phyloP scores from a whole-genome alignment of 2,329 filamentous ascomycete species.

The Colletotrichum abscissum region DNA sequence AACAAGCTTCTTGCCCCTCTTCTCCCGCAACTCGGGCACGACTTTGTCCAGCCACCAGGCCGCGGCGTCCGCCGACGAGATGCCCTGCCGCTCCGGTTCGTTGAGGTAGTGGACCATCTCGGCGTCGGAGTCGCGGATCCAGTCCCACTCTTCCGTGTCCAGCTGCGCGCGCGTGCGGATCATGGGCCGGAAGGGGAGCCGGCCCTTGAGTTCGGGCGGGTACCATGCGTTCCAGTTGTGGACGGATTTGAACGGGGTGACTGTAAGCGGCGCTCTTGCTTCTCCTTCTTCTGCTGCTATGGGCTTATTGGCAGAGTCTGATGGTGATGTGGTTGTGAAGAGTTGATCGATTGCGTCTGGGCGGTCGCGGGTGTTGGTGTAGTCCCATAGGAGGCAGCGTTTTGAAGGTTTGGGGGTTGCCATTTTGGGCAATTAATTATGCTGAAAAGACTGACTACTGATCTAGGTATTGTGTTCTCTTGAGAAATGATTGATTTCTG shows the following conservation, averaged over 20 bases:
- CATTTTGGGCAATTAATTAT: background rate
- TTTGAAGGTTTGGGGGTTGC: slow-evolving; percentile 38
- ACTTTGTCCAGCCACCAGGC: slow-evolving; percentile 51
- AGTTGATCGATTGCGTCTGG: slow-evolving; percentile 49
- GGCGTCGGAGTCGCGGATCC: slow-evolving; percentile 39
- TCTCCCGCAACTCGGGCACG: slow-evolving; percentile 39
- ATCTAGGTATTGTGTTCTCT: background rate
- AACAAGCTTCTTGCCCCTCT: slow-evolving; percentile 45
- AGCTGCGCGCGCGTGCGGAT: slow-evolving; percentile 51
- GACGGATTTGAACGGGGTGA: slow-evolving; percentile 47
- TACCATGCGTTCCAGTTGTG: slow-evolving; percentile 56
- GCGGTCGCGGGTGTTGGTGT: slow-evolving; percentile 50
- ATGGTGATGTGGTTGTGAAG: slow-evolving; percentile 35
- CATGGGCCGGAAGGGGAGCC: slow-evolving; percentile 54
- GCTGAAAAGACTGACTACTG: background rate
- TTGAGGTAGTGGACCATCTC: slow-evolving; percentile 58
- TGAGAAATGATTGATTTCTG: background rate
- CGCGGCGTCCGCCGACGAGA: slow-evolving; percentile 48
- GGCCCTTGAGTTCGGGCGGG: slow-evolving; percentile 48
- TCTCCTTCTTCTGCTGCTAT: background rate
- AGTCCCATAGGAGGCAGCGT: slow-evolving; percentile 56
- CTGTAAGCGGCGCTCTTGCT: background rate
- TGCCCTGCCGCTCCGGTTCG: slow-evolving; percentile 54
- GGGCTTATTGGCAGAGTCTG: background rate
- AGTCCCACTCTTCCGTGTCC: slow-evolving; percentile 50